Evolutionary conservation across 106 monocot species (phyloP), one percentile per base, ranked within the genome.

Genomic region (Acanthochlamys bracteata): DNA sequence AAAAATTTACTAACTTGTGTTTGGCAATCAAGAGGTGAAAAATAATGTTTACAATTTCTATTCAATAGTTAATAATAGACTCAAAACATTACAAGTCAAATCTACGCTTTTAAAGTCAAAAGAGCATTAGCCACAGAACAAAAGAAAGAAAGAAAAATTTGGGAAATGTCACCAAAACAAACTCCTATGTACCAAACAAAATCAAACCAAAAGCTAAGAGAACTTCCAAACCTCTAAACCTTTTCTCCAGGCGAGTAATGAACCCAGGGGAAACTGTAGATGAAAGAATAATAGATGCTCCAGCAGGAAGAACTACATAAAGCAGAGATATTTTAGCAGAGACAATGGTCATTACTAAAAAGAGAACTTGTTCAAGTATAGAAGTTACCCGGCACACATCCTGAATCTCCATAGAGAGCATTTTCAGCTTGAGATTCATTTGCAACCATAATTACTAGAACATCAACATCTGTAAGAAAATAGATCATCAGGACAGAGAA

Each of bases 211-310:
- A 24, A 65, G 51, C 11, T 8, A 27, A 26, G 10, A 65, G 27
- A 57, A 23, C 33, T 43, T 13, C 21, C 4, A 52, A 96, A n/a
- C 96, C 85, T 73, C 79, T 75, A 55, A 96, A 80, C 21, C 78
- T 73, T 67, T 81, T 53, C 40, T 88, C 88, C 68, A 96, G 84
- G 57, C 43, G 20, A 65, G 41, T 81, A 20, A 96, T 68, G 80
- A 76, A 96, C 39, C 78, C 85, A 75, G 96, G 90, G 10, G 96
- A 96, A 59, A 96, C 84, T 24, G 96, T 96, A 52, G 96, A 96
- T 60, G 84, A 88, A 66, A 96, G 84, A 74, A 96, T 78, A 49
- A 96, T 76, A 10, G 90, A 76, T 74, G 90, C 75, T 70, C 90
- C 90, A 76, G 20, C 43, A 21, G 84, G 78, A 78, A 96, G 84